Base-by-base conservation (phyloP, 2,329 filamentous ascomycete species). In the Teratosphaeria zuluensis region DNA sequence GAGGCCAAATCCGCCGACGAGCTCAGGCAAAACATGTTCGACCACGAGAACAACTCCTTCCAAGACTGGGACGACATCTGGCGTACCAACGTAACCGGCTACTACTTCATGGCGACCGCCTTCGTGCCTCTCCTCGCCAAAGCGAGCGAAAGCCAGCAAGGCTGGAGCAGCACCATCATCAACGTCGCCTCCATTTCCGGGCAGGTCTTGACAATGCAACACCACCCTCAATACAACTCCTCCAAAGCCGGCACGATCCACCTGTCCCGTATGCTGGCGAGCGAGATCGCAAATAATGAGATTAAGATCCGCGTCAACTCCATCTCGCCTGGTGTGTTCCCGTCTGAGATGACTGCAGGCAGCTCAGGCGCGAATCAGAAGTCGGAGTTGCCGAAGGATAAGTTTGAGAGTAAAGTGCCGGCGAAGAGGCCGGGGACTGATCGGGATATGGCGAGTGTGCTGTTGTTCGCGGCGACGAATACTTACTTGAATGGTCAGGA, bases 241-340 rank as follows among this genome's bases (percentile, higher is more conserved):
- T 58, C 52, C 54, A 68, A 81, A 64, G 77, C 75, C 19, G 79
- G 79, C 1, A 69, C 76, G 7, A 78, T 82, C 53, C 81, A 84
- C 61, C 70, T 84, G 12, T 84, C 78, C 30, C 78, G 78, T 63
- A 76, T 83, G 74, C 73, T 84, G 8, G 79, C 81, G 0, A 75
- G 75, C 9, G 79, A 82, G 58, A 76, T 84, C 31, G 75, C 77
- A n/a, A 75, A 77, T 48, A 74, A 75, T 33, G 75, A 73, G 4
- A 70, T 83, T 55, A 81, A 82, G 68, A 78, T 84, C 56, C 72
- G 81, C 14, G 75, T 84, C 62, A 84, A 85, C 69, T 76, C 73
- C 53, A 82, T 84, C 62, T 79, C 81, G 2, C 82, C 81, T 0
- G 60, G 65, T 52, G 75, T 83, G 3, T 84, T 84, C 67, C 80